phyloP scores from a whole-genome alignment of 2,329 filamentous ascomycete genomes.

The Scolecobasidium constrictum region DNA sequence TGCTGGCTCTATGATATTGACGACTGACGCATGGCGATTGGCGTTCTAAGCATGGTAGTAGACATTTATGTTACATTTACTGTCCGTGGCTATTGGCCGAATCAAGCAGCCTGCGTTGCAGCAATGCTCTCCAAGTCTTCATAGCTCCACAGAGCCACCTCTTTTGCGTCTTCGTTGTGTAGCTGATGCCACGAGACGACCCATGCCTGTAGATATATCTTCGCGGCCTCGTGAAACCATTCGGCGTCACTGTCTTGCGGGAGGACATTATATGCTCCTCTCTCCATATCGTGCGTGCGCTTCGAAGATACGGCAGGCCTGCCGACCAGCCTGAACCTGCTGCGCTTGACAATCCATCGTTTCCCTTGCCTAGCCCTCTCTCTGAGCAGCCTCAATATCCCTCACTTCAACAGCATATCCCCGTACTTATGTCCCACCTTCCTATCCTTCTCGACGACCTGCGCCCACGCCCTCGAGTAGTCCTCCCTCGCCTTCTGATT shows the following conservation, averaged over 20 bases:
- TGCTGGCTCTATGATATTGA: not conserved
- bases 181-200: not conserved
- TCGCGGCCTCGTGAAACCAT: not conserved
- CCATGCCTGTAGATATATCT: not conserved
- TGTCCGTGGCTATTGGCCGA: no score
- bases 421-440: constrained; percentile 13
- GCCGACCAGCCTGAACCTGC: no score
- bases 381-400: not conserved
- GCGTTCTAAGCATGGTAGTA: not conserved
- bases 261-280: no score
- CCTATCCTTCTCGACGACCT: constrained; percentile 7
- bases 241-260: not conserved
- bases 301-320: no score
- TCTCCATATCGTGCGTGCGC: no score
- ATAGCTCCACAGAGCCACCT: not conserved
- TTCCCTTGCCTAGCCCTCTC: not conserved
- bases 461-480: not conserved
- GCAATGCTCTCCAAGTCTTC: not conserved
- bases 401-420: constrained; percentile 13
- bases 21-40: not conserved
- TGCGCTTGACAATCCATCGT: constrained; percentile 20
- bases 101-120: no score
- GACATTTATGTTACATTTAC: not conserved
- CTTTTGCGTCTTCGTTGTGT: not conserved
- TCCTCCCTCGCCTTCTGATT: constrained; percentile 9